phyloP scores from a whole-genome alignment of 345 rosid genomes.

The Gynandropsis gynandra region DNA sequence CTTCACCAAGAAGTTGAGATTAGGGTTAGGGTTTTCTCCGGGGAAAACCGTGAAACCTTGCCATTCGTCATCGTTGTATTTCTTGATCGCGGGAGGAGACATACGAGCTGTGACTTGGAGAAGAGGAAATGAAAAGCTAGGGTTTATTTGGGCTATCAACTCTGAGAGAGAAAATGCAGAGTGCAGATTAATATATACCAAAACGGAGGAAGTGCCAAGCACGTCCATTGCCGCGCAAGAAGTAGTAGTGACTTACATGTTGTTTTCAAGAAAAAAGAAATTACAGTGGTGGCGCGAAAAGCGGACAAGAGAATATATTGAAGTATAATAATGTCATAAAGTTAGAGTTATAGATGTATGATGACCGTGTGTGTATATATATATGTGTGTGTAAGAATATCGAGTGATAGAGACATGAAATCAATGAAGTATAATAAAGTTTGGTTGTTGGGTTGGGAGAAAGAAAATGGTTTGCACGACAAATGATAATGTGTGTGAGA shows the following conservation, averaged over 20 bases:
- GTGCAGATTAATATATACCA: conserved; percentile 16
- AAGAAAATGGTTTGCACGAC: too few species aligned
- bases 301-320: too few species aligned
- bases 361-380: too few species aligned
- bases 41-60: conserved; percentile 23
- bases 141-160: background rate
- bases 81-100: conserved; percentile 25
- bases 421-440: too few species aligned
- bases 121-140: background rate
- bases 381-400: too few species aligned
- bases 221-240: conserved; percentile 24
- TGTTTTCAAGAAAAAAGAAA: background rate
- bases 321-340: too few species aligned
- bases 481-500: too few species aligned
- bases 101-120: conserved; percentile 2
- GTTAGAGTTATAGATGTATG: too few species aligned
- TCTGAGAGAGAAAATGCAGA: conserved; percentile 12
- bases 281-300: too few species aligned
- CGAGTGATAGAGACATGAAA: too few species aligned
- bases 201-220: conserved; percentile 22
- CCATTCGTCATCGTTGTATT: conserved; percentile 18
- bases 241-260: conserved; percentile 30
- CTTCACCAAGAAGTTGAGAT: conserved; percentile 20
- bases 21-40: conserved; percentile 17
- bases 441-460: too few species aligned